Base-by-base conservation (phyloP, 768 basidiomycete species). In the Imleria badia region DNA sequence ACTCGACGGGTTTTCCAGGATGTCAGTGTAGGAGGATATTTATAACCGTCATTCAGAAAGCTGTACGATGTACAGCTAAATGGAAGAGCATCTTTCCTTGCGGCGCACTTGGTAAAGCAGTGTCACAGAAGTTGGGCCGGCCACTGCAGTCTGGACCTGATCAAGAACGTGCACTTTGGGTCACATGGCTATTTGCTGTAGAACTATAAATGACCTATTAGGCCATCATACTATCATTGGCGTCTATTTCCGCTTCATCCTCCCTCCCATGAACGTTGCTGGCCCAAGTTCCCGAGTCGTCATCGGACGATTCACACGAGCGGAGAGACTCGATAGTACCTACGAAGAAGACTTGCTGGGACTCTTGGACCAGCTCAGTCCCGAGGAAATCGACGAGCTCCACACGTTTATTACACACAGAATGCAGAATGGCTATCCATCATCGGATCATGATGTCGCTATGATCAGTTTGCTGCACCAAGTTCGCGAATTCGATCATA, bases 391-490 rank as follows among this genome's bases (percentile, higher is more conserved):
- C n/a, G 57, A 66, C 15, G 58, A 57, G 11, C 42, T 62, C 1
- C 45, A 61, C 26, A 43, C 48, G 5, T 30, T 50, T 15, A 61
- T 60, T 23, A 31, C 45, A 2, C 45, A 7, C 23, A 55, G 55
- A 44, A 5, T 23, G 15, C 45, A 31, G 23, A 13, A 5, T 7
- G 60, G 61, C 8, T 26, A 44, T 10, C 34, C 13, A 1, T 43
- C 63, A 20, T 57, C 61, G 1, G 68, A 72, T 48, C 59, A 50
- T 7, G 70, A 72, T 10, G 8, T 66, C 1, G 68, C 68, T 1
- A 56, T 67, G 52, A 59, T 52, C n/a, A 34, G 62, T 34, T 59
- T 70, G 15, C 38, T 70, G 5, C 60, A 65, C 26, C 67, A 73
- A 19, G 62, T 60, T 3, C 59, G 38, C 22, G 54, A 42, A 12